These are phyloP conservation scores for Quercus alba DNA, from an alignment of 306 rosid species.

Conservation along the genomic window DNA sequence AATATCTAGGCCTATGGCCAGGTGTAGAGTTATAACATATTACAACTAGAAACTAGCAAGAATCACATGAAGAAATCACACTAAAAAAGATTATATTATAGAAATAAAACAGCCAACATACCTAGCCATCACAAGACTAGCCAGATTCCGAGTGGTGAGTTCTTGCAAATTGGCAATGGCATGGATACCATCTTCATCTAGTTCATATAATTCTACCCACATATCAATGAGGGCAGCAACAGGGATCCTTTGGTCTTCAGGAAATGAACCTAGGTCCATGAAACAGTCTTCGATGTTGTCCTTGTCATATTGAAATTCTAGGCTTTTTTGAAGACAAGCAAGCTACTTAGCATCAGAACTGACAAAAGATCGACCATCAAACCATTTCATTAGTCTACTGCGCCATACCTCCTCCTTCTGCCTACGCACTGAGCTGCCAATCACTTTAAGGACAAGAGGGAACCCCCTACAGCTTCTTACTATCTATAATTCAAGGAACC, in stretches of 20 bases:
- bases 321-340: slow-evolving; percentile 38
- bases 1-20: neutral
- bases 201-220: slow-evolving; percentile 16
- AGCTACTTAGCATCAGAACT: slow-evolving; percentile 20
- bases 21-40: neutral
- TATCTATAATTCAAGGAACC: slow-evolving; percentile 37
- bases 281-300: slow-evolving; percentile 44
- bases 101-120: slow-evolving; percentile 1
- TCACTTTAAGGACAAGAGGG: slow-evolving; percentile 53
- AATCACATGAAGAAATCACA: neutral
- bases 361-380: slow-evolving; percentile 31
- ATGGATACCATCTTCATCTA: slow-evolving; percentile 7
- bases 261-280: slow-evolving; percentile 44
- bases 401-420: slow-evolving; percentile 27
- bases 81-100: neutral
- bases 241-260: slow-evolving; percentile 28
- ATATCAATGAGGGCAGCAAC: slow-evolving; percentile 27
- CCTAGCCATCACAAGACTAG: slow-evolving; percentile 27
- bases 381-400: slow-evolving; percentile 20
- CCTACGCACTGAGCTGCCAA: slow-evolving; percentile 38
- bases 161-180: slow-evolving; percentile 5
- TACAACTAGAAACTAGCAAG: neutral
- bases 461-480: slow-evolving; percentile 43
- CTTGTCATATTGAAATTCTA: slow-evolving; percentile 34
- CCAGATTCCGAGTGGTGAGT: slow-evolving; percentile 5